Conservation (phyloP, 345 rosid species). For the Hibiscus tridactylites region DNA sequence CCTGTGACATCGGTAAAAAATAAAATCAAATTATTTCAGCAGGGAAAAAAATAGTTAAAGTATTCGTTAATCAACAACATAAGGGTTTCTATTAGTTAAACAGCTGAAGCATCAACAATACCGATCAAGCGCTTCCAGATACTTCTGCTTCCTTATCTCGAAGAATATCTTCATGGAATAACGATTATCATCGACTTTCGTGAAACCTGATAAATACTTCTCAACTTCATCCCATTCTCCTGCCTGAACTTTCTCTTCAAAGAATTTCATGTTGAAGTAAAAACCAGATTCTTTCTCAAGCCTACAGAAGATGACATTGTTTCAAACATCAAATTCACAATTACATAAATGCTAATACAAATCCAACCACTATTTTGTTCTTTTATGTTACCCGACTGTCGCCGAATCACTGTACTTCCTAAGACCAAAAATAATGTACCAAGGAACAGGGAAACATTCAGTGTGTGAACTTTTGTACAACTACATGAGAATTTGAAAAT, state of each 20-base stretch:
- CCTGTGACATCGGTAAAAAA: background rate
- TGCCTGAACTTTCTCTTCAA: constrained; percentile 66
- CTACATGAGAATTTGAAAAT: no score
- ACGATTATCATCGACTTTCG: constrained; percentile 61
- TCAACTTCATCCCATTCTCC: constrained; percentile 76
- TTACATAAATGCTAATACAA: background rate
- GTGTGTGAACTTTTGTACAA: no score
- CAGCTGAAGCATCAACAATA: constrained; percentile 10
- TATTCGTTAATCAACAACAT: background rate
- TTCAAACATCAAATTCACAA: background rate
- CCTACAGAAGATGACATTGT: constrained; percentile 18
- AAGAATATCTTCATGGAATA: constrained; percentile 85
- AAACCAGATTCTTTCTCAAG: constrained; percentile 69
- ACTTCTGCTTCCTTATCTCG: constrained; percentile 85
- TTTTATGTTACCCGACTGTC: background rate
- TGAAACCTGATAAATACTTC: constrained; percentile 53
- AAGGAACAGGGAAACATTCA: no score
- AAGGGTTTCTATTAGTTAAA: background rate
- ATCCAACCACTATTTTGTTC: background rate
- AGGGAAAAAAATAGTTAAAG: background rate
- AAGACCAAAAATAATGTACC: no score
- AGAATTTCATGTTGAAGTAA: constrained; percentile 62
- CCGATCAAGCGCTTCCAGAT: constrained; percentile 88
- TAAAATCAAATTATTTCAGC: constrained; percentile 12
- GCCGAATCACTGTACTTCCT: background rate